A percentile compares a stretch with the other conserved stretches of the same genome.
Conservation (phyloP, 208 protist species). For the Plasmodiophora brassicae region DNA sequence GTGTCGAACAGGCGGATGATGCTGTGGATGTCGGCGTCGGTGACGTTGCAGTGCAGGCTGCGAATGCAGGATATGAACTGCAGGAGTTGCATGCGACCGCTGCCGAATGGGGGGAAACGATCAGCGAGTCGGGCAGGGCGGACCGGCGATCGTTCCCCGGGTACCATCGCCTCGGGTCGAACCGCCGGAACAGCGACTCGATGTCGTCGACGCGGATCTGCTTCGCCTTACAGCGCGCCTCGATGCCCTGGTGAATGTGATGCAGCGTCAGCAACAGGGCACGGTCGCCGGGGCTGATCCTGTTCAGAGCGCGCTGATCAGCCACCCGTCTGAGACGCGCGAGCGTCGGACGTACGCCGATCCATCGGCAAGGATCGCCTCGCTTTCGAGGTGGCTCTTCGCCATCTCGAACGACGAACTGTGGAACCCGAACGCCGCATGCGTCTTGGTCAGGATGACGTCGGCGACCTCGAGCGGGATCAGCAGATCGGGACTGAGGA, state of each 20-base stretch:
- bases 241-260: slow-evolving; percentile 25
- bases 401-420: neutral
- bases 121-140: neutral
- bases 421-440: neutral
- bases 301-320: too few relatives aligned
- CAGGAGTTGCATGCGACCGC: slow-evolving; percentile 7
- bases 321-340: too few relatives aligned
- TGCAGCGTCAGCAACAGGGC: neutral
- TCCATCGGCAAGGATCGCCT: neutral
- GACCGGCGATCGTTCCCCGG: neutral
- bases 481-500: neutral
- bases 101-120: too few relatives aligned
- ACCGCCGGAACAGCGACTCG: neutral
- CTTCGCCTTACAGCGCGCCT: neutral
- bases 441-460: neutral
- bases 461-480: neutral
- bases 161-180: neutral
- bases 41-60: neutral
- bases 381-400: neutral
- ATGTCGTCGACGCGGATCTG: neutral
- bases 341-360: neutral
- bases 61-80: slow-evolving; percentile 32
- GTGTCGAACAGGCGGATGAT: slow-evolving; percentile 12
- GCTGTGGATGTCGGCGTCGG: neutral
- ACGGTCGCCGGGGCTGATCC: neutral